Evolutionary conservation across 2,329 filamentous ascomycete species (phyloP), one percentile per base, ranked within the genome.

Genomic region (Hypoxylon sp.): DNA sequence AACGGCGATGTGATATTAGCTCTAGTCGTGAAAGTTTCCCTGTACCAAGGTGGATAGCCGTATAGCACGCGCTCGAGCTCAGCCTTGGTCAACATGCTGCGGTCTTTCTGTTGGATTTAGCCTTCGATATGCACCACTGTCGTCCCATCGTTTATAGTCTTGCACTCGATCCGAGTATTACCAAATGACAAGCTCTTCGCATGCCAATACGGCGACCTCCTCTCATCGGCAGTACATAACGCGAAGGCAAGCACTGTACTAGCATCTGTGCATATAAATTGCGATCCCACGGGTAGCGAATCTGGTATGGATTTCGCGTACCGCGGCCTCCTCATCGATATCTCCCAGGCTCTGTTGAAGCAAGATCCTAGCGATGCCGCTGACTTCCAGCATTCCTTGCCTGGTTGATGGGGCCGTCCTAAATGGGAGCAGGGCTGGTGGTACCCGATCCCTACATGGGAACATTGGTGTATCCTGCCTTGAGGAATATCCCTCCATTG

Each of bases 311-410:
- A 39, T 14, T 39, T 41, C 19, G 27, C 21, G 14, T 57, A 47
- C 12, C n/a, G 54, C 11, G 43, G 54, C 12, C 30, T 57, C 41
- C 8, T 57, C 12, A 29, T 48, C 14, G 30, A 57, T 37, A 48
- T 27, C 30, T 50, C 54, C 54, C 54, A 50, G 4, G 45, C 45
- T 29, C 43, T 58, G 3, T 48, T 58, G 30, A 58, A 58, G n/a
- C 43, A 58, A 50, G 54, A 39, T 12, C 30, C 45, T 12, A 58
- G 9, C 30, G 54, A 58, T 25, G 43, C 12, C 9, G 21, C n/a
- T 9, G 54, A 50, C 23, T 41, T 30, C 45, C 45, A 58, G 37
- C 32, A 43, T 39, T 58, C 45, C 4, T 58, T 58, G 16, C 29
- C 43, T 16, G 27, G 54, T 7, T n/a, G 29, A 41, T 50, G 45